These are phyloP conservation scores for Scutellaria barbata DNA, from an alignment of 257 asterid species.

Conservation along the genomic window DNA sequence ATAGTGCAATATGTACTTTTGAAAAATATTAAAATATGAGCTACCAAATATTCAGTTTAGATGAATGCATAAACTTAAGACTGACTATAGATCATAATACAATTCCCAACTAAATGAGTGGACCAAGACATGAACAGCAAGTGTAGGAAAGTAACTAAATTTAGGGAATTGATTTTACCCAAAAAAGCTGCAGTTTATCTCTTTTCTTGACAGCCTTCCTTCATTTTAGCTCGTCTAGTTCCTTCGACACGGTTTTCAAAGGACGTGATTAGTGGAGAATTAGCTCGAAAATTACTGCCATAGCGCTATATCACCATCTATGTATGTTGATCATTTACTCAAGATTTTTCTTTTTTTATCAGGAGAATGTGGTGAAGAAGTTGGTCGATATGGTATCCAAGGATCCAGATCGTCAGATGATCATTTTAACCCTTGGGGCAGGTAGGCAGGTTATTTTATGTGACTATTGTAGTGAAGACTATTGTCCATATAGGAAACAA, in stretches of 20 bases:
- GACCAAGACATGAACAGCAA: not conserved
- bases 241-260: too few species aligned
- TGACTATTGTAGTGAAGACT: too few species aligned
- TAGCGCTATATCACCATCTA: not conserved
- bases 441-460: constrained; percentile 25
- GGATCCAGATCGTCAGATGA: constrained; percentile 34
- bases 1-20: not conserved
- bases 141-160: not conserved
- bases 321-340: not conserved
- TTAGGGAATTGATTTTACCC: not conserved
- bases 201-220: too few species aligned
- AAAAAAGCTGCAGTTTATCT: too few species aligned
- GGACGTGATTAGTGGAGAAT: too few species aligned
- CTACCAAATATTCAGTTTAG: not conserved
- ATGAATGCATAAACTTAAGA: not conserved
- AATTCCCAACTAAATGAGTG: not conserved
- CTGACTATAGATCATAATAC: not conserved
- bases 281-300: not conserved
- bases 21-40: not conserved
- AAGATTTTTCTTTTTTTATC: not conserved
- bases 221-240: too few species aligned
- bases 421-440: constrained; percentile 48
- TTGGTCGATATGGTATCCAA: constrained; percentile 35
- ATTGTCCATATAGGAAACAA: too few species aligned
- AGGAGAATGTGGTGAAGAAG: constrained; percentile 42